phyloP scores from a whole-genome alignment of 345 rosid species.

The Syzygium aqueum region DNA sequence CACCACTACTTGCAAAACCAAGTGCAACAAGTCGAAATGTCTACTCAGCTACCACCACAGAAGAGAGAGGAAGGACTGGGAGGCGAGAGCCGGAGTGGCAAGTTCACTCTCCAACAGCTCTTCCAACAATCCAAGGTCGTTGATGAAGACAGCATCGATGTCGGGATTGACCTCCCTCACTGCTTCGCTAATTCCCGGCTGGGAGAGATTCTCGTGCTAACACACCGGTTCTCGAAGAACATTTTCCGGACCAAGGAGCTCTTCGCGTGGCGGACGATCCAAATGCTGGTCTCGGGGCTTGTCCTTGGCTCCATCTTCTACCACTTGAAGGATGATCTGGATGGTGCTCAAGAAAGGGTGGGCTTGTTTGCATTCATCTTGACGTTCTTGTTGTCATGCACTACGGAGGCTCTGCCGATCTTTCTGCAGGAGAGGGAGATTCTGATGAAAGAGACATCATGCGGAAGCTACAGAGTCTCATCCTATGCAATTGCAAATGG shows the following conservation, averaged over 20 bases:
- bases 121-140: conserved; percentile 70
- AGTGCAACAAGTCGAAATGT: conserved; percentile 14
- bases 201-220: conserved; percentile 59
- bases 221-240: conserved; percentile 87
- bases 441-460: conserved; percentile 77
- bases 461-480: conserved; percentile 84
- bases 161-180: conserved; percentile 18
- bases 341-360: conserved; percentile 73
- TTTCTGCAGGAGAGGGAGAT: conserved; percentile 91
- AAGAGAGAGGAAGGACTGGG: conserved; percentile 10
- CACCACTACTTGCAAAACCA: neutral
- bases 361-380: conserved; percentile 87
- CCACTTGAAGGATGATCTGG: conserved; percentile 44
- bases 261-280: conserved; percentile 72
- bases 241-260: conserved; percentile 80
- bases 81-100: conserved; percentile 38
- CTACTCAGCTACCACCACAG: conserved; percentile 16
- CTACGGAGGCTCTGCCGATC: conserved; percentile 86
- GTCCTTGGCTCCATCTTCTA: conserved; percentile 86
- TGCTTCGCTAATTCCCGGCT: conserved; percentile 65
- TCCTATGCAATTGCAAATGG: conserved; percentile 84
- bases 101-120: conserved; percentile 72
- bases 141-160: conserved; percentile 43
- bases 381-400: conserved; percentile 75
- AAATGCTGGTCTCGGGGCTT: conserved; percentile 73